Evolutionary conservation across 192 early-diverging fungal species (phyloP).

Genomic region (Coemansia sp.): DNA sequence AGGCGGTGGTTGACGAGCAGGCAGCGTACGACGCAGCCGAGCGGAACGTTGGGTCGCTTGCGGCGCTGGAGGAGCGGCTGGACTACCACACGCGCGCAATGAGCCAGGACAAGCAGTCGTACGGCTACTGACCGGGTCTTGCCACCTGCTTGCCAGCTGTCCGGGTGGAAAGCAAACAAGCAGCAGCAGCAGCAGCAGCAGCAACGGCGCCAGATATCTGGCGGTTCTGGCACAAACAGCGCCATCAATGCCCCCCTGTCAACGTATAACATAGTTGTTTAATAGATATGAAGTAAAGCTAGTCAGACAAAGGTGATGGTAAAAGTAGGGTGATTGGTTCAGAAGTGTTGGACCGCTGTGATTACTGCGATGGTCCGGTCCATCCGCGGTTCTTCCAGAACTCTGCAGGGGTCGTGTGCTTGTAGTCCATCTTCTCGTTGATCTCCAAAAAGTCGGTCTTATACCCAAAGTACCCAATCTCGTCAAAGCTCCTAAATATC

Average conservation of each 20-base stretch:
- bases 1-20: slow-evolving; percentile 32
- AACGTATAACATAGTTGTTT: too few species aligned
- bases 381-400: slow-evolving; percentile 40
- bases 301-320: too few species aligned
- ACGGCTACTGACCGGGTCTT: slow-evolving; percentile 21
- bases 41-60: slow-evolving; percentile 22
- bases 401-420: slow-evolving; percentile 20
- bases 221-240: too few species aligned
- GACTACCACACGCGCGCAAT: slow-evolving; percentile 35
- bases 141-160: too few species aligned
- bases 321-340: too few species aligned
- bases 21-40: slow-evolving; percentile 39
- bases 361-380: slow-evolving; percentile 58
- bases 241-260: too few species aligned
- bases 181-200: too few species aligned
- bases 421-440: slow-evolving; percentile 27
- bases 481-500: slow-evolving; percentile 30
- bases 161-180: too few species aligned
- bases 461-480: slow-evolving; percentile 31
- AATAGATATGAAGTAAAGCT: too few species aligned
- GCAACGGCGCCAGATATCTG: too few species aligned
- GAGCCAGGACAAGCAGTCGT: slow-evolving; percentile 25
- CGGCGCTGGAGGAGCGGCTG: slow-evolving; percentile 35
- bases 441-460: slow-evolving; percentile 30
- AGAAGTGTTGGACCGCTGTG: too few species aligned